A percentile compares a stretch with the other conserved stretches of the same genome.
These are phyloP conservation scores for Schizophyllum amplum DNA, from an alignment of 1,284 basidiomycete species.

Conservation along the genomic window DNA sequence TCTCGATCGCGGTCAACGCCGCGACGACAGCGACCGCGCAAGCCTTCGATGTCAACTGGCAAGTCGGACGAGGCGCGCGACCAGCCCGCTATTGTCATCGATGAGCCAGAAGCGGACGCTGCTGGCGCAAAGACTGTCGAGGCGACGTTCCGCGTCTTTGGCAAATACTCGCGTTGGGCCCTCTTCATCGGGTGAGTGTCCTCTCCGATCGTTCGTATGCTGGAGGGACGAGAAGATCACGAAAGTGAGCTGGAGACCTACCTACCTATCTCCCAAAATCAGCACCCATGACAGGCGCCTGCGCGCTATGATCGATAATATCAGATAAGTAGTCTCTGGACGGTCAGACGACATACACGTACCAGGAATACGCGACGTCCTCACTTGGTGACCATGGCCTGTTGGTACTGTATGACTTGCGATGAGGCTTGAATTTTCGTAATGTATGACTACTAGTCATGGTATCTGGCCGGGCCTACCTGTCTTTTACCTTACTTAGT, in stretches of 20 bases:
- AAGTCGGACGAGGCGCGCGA: not conserved
- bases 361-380: conserved; percentile 58
- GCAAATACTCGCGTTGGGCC: conserved; percentile 48
- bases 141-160: conserved; percentile 49
- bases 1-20: no score
- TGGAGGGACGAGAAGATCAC: no score
- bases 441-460: not conserved
- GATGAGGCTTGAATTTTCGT: not conserved
- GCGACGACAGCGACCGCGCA: no score
- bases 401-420: conserved; percentile 4
- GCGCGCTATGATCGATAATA: conserved; percentile 54
- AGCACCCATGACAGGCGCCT: not conserved
- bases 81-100: not conserved
- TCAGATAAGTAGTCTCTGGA: conserved; percentile 76
- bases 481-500: no score
- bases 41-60: not conserved
- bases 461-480: not conserved
- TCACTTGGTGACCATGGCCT: conserved; percentile 40
- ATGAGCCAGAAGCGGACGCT: not conserved
- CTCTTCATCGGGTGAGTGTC: conserved; percentile 48
- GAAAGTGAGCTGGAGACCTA: no score
- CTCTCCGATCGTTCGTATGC: not conserved
- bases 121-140: no score
- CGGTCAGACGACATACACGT: conserved; percentile 58
- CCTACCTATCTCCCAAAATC: no score